A percentile compares a stretch with the other conserved stretches of the same genome.
Conservation (phyloP, 352 stramenopile genomes). For the Phytophthora kernoviae region DNA sequence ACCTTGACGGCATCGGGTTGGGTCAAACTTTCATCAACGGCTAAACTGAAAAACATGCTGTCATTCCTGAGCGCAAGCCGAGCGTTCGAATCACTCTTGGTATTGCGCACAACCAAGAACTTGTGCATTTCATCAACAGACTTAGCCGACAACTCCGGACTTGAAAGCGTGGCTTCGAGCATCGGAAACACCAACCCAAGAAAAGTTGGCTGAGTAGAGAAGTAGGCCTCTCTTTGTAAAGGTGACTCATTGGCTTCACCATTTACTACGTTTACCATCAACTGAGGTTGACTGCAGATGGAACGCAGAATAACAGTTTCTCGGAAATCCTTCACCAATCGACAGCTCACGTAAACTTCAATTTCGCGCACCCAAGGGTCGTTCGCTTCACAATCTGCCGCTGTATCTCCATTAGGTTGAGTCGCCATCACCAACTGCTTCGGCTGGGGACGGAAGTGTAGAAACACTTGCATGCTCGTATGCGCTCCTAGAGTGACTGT, state of each 20-base stretch:
- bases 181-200: constrained; percentile 83
- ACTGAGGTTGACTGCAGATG: constrained; percentile 79
- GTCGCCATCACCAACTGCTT: constrained; percentile 27
- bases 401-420: constrained; percentile 5
- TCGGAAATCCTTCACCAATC: constrained; percentile 87
- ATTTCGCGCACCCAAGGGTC: constrained; percentile 85
- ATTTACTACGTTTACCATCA: constrained; percentile 72
- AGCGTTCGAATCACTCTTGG: constrained; percentile 61
- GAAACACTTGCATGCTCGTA: constrained; percentile 80
- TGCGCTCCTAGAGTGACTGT: constrained; percentile 76
- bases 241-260: constrained; percentile 43
- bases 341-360: constrained; percentile 88
- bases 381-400: constrained; percentile 21
- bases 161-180: constrained; percentile 66
- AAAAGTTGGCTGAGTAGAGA: constrained; percentile 72
- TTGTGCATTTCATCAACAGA: constrained; percentile 53
- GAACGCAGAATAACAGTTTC: constrained; percentile 82
- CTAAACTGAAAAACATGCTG: constrained; percentile 84
- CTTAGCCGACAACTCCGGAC: constrained; percentile 30
- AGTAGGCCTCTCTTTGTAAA: constrained; percentile 31
- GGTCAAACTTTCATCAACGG: constrained; percentile 55
- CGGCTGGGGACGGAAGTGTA: constrained; percentile 85
- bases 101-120: constrained; percentile 82
- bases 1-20: constrained; percentile 47
- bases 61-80: constrained; percentile 83